Evolutionary conservation across 2,329 filamentous ascomycete genomes (phyloP).

Genomic region (Trichoderma harzianum): DNA sequence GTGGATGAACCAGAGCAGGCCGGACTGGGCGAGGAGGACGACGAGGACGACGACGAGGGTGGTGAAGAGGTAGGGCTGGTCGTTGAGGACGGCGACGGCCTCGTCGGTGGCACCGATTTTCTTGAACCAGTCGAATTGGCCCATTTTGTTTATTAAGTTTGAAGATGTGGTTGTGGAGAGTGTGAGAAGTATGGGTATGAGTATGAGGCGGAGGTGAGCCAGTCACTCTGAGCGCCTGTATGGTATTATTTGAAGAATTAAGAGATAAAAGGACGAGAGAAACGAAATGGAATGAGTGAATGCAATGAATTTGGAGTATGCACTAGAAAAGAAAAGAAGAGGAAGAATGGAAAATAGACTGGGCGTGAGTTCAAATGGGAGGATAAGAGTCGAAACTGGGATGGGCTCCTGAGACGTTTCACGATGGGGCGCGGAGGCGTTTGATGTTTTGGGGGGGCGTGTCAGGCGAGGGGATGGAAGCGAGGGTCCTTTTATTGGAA

Average conservation of each 20-base stretch:
- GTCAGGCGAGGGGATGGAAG: background rate
- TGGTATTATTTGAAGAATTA: background rate
- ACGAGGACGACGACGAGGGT: slow-evolving; percentile 54
- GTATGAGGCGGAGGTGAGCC: background rate
- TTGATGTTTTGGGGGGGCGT: slow-evolving; percentile 1
- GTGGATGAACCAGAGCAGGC: slow-evolving; percentile 57
- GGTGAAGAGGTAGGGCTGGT: slow-evolving; percentile 58
- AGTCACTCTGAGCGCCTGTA: background rate
- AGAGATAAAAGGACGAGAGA: background rate
- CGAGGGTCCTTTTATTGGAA: background rate
- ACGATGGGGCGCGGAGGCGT: slow-evolving; percentile 3
- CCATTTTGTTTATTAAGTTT: slow-evolving; percentile 32
- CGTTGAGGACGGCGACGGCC: slow-evolving; percentile 58
- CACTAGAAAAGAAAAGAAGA: background rate
- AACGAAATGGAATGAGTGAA: background rate
- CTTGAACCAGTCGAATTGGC: slow-evolving; percentile 55
- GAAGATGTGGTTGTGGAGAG: background rate
- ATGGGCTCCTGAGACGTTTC: slow-evolving; percentile 21
- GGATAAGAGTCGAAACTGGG: slow-evolving; percentile 5
- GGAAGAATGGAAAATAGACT: background rate
- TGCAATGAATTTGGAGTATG: background rate
- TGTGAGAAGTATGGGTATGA: background rate
- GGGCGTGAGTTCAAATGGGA: background rate
- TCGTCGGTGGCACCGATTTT: slow-evolving; percentile 56
- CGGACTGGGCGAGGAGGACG: slow-evolving; percentile 43